Percentiles rank a stretch among this genome's conserved stretches.
These are phyloP conservation scores for Lipomyces kockii DNA, from an alignment of 805 yeast genomes.

Conservation along the genomic window DNA sequence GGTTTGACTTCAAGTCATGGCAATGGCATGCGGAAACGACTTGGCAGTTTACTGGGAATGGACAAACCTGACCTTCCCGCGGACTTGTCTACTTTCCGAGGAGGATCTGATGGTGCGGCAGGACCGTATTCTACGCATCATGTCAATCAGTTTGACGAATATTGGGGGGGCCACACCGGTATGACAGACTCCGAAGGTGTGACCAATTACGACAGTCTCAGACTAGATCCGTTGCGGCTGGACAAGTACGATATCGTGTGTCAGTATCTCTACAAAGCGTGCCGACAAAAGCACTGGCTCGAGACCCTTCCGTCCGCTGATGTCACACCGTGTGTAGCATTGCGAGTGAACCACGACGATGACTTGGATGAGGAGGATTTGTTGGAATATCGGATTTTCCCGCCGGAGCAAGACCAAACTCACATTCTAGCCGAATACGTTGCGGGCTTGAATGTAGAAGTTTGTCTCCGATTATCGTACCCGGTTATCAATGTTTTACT, in stretches of 20 bases:
- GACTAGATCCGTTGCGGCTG: not conserved
- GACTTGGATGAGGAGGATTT: not conserved
- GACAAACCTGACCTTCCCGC: not conserved
- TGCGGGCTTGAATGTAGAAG: conserved; percentile 27
- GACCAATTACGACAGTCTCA: not conserved
- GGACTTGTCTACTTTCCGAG: not conserved
- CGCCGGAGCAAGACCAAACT: conserved; percentile 12
- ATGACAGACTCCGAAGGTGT: not conserved
- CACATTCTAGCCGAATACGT: conserved; percentile 9
- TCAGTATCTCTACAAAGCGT: conserved; percentile 22
- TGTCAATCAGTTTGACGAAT: not conserved
- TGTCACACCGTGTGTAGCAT: conserved; percentile 17
- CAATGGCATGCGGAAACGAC: not conserved
- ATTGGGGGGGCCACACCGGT: not conserved
- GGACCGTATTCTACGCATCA: not conserved
- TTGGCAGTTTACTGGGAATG: not conserved
- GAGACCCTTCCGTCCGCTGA: conserved; percentile 13
- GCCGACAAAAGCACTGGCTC: conserved; percentile 26
- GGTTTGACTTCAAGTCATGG: not conserved
- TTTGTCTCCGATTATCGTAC: conserved; percentile 22
- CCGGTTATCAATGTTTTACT: conserved; percentile 25
- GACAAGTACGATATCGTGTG: conserved; percentile 33
- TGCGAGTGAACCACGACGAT: conserved; percentile 12
- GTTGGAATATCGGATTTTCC: conserved; percentile 18
- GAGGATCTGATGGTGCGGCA: not conserved